phyloP scores from a whole-genome alignment of 495 filamentous ascomycete species.

The Evernia prunastri region DNA sequence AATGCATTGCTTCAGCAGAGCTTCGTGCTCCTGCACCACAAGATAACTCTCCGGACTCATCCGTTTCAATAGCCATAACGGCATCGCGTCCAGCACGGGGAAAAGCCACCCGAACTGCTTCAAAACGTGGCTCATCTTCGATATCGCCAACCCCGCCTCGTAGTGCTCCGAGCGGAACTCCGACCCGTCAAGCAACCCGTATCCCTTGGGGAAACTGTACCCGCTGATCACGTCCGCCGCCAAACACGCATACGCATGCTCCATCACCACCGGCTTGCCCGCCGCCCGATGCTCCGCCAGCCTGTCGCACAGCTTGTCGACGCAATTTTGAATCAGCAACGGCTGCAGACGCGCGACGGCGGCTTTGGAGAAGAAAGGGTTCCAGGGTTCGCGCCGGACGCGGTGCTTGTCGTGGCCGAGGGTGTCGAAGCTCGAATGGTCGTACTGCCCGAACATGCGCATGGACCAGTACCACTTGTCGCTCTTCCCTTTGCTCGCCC shows the following conservation, averaged over 20 bases:
- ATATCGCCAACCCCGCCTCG: not conserved
- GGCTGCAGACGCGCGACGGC: constrained; percentile 26
- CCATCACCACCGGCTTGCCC: constrained; percentile 28
- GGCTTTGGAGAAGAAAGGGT: not conserved
- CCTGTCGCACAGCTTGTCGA: constrained; percentile 29
- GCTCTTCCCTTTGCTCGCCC: not conserved
- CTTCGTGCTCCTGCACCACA: not conserved
- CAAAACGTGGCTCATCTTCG: not conserved
- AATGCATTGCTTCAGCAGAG: not conserved
- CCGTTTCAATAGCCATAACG: not conserved
- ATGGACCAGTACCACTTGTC: not conserved
- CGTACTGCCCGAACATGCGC: not conserved
- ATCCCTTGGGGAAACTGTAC: not conserved
- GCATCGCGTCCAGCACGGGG: not conserved
- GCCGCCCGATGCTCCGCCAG: constrained; percentile 30
- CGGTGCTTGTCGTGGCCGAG: not conserved
- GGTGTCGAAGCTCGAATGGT: not conserved
- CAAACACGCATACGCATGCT: constrained; percentile 34
- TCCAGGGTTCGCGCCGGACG: not conserved
- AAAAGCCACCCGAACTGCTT: not conserved
- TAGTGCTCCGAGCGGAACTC: not conserved
- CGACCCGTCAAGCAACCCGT: not conserved
- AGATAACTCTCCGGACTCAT: not conserved
- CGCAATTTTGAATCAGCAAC: constrained; percentile 17
- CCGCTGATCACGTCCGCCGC: constrained; percentile 26